Evolutionary conservation across 2,329 filamentous ascomycete species (phyloP).

Genomic region (Trichoderma sp.): DNA sequence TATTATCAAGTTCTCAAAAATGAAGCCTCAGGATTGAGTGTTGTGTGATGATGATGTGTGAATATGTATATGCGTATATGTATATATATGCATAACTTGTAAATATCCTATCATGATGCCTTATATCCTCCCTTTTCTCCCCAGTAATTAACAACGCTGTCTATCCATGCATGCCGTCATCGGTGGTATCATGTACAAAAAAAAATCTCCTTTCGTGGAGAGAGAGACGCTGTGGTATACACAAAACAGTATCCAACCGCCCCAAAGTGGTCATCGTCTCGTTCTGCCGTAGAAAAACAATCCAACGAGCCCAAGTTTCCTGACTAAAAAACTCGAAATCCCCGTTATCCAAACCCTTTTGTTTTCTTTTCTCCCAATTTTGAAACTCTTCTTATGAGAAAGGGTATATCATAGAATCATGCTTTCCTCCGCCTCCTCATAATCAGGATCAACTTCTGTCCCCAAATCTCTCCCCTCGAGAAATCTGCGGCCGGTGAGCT

Average conservation of each 20-base stretch:
- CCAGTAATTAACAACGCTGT: neutral
- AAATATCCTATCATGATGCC: neutral
- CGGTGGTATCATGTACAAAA: conserved; percentile 1
- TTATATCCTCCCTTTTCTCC: neutral
- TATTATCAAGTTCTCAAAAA: neutral
- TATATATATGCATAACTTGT: neutral
- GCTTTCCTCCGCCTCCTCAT: conserved; percentile 45
- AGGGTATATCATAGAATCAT: neutral
- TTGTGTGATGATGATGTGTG: neutral
- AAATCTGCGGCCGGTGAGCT: conserved; percentile 67
- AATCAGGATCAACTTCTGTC: conserved; percentile 69
- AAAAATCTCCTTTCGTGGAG: neutral
- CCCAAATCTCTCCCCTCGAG: conserved; percentile 79
- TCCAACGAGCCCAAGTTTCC: neutral
- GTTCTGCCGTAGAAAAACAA: neutral
- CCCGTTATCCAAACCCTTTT: neutral
- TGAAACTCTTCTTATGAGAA: neutral
- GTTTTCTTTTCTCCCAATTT: neutral
- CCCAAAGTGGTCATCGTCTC: neutral
- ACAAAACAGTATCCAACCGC: neutral
- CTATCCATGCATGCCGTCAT: conserved; percentile 1
- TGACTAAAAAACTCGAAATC: neutral
- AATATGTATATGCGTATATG: neutral
- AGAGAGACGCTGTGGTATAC: neutral
- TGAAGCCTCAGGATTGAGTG: neutral